Percentiles rank a stretch among this genome's conserved stretches.
Evolutionary conservation across 306 rosid species (phyloP).

Genomic region (Ormosia emarginata): DNA sequence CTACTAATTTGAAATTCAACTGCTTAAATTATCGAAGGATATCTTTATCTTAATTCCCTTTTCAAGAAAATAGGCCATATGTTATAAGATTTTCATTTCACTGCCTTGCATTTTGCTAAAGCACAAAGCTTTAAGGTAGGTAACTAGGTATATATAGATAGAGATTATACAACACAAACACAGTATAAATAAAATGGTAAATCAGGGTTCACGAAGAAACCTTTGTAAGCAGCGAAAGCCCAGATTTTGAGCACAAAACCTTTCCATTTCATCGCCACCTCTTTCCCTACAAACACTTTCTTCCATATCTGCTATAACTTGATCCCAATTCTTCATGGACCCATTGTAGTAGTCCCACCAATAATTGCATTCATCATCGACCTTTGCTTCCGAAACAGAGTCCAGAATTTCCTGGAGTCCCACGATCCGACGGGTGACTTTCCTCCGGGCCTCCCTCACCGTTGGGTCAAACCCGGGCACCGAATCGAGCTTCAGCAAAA

Average conservation of each 20-base stretch:
- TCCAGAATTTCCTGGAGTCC: constrained; percentile 89
- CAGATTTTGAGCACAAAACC: constrained; percentile 57
- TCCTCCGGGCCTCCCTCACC: constrained; percentile 76
- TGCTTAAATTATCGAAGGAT: neutral
- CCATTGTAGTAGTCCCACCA: constrained; percentile 31
- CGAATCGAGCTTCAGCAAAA: constrained; percentile 73
- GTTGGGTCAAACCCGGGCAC: constrained; percentile 84
- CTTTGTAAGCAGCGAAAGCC: constrained; percentile 89
- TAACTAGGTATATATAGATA: neutral
- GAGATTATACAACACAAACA: neutral
- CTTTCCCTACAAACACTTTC: constrained; percentile 68
- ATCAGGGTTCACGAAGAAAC: constrained; percentile 68
- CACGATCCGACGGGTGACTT: constrained; percentile 81
- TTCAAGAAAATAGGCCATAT: neutral
- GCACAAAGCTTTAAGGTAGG: neutral
- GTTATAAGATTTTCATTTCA: no score
- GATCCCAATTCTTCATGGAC: constrained; percentile 51
- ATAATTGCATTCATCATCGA: constrained; percentile 30
- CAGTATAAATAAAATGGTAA: neutral
- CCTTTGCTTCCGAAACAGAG: constrained; percentile 48
- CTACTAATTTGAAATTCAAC: neutral
- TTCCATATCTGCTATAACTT: constrained; percentile 74
- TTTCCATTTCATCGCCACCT: constrained; percentile 82
- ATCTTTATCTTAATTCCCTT: neutral
- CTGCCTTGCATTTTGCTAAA: neutral